Conservation (phyloP, 2,329 filamentous ascomycete species). For the Xylaria digitata region DNA sequence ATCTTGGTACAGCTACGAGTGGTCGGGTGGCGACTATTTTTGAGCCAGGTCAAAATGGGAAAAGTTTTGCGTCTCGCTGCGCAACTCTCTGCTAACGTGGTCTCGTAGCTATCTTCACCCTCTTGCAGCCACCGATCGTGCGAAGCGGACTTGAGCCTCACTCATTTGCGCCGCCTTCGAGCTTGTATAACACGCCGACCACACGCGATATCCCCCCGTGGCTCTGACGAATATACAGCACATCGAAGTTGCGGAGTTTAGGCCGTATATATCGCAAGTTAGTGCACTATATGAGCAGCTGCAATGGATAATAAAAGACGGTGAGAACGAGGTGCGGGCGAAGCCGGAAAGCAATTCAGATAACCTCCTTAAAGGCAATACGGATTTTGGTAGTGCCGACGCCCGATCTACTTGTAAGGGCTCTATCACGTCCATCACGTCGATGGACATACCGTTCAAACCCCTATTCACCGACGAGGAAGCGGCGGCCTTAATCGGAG, state of each 20-base stretch:
- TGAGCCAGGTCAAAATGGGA: constrained; percentile 81
- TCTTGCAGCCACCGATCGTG: constrained; percentile 88
- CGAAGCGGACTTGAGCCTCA: constrained; percentile 86
- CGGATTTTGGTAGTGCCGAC: constrained; percentile 5
- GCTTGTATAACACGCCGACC: constrained; percentile 84
- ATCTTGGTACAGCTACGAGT: constrained; percentile 29
- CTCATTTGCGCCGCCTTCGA: constrained; percentile 61
- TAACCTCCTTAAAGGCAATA: constrained; percentile 44
- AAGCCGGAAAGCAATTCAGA: constrained; percentile 49
- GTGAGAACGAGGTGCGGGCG: constrained; percentile 69
- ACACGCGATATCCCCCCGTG: constrained; percentile 92
- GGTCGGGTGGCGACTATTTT: constrained; percentile 67
- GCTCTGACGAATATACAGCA: constrained; percentile 87
- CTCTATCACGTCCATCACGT: constrained; percentile 49
- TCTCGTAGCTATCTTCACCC: constrained; percentile 77
- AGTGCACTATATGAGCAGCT: constrained; percentile 89
- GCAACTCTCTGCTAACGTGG: constrained; percentile 19
- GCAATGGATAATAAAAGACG: constrained; percentile 72
- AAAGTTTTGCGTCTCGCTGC: constrained; percentile 5
- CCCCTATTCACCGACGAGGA: constrained; percentile 9
- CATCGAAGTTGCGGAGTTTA: constrained; percentile 82
- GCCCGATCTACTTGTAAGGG: constrained; percentile 48
- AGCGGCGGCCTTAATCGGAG: constrained; percentile 5
- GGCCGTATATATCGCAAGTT: constrained; percentile 84
- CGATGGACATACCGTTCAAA: not conserved